phyloP scores from a whole-genome alignment of 2,329 filamentous ascomycete species.

The Lecanicillium sp. region DNA sequence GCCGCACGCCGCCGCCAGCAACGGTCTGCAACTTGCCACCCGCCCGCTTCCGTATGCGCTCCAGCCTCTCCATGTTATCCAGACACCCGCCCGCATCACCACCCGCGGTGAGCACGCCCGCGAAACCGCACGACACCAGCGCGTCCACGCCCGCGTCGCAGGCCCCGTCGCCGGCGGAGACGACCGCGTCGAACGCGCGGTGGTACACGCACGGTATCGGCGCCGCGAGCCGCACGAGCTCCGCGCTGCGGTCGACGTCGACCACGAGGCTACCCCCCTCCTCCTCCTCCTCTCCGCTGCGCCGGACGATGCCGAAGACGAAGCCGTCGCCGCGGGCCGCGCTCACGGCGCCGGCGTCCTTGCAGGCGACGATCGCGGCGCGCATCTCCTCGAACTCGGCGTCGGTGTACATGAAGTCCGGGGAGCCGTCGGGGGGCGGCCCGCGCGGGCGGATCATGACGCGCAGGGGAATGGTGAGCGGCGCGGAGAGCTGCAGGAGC shows the following conservation, averaged over 20 bases:
- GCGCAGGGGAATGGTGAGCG: conserved; percentile 36
- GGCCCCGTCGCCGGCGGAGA: conserved; percentile 20
- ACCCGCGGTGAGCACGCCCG: conserved; percentile 47
- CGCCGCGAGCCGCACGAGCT: conserved; percentile 35
- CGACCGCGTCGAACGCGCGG: conserved; percentile 48
- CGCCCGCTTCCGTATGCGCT: conserved; percentile 27
- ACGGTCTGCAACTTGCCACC: conserved; percentile 38
- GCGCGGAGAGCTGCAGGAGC: conserved; percentile 25
- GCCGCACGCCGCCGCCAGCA: conserved; percentile 46
- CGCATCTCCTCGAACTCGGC: conserved; percentile 41
- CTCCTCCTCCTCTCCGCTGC: conserved; percentile 5
- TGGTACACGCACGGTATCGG: conserved; percentile 47
- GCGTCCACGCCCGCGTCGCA: conserved; percentile 24
- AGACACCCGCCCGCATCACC: conserved; percentile 34
- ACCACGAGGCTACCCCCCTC: too few relatives aligned
- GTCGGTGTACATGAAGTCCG: conserved; percentile 45
- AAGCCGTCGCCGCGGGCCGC: conserved; percentile 45
- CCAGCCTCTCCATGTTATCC: conserved; percentile 34
- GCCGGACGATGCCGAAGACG: conserved; percentile 45
- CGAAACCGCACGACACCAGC: conserved; percentile 40
- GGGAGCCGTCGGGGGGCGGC: conserved; percentile 11
- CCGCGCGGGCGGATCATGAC: conserved; percentile 49
- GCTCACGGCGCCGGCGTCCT: conserved; percentile 31
- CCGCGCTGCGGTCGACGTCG: conserved; percentile 34
- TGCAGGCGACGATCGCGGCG: conserved; percentile 32